Evolutionary conservation across 768 basidiomycete genomes (phyloP).

Genomic region (Suillus discolor): DNA sequence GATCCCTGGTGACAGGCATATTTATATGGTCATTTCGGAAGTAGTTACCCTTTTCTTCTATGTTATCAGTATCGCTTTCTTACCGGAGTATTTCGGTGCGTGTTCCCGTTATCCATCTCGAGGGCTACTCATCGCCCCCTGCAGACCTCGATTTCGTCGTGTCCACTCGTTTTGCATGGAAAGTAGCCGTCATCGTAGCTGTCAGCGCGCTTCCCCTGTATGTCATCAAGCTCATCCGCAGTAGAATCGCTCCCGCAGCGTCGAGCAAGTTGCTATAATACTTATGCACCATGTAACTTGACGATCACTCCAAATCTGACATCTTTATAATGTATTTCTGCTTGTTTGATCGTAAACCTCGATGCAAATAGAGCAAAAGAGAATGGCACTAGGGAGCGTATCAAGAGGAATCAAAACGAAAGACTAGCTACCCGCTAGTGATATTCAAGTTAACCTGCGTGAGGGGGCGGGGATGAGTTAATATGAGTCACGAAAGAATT

Average conservation of each 20-base stretch:
- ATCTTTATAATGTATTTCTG: constrained; percentile 42
- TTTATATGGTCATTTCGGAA: constrained; percentile 93
- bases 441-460: constrained; percentile 32
- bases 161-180: constrained; percentile 87
- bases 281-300: constrained; percentile 11
- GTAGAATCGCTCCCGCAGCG: constrained; percentile 86
- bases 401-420: constrained; percentile 15
- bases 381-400: constrained; percentile 14
- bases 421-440: constrained; percentile 11
- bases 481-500: constrained; percentile 49
- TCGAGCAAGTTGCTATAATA: constrained; percentile 85
- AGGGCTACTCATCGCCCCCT: constrained; percentile 10
- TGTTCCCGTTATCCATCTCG: constrained; percentile 10
- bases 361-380: constrained; percentile 31
- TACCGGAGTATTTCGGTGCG: constrained; percentile 97
- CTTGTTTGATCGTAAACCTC: constrained; percentile 27
- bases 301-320: constrained; percentile 19
- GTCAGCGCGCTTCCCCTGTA: constrained; percentile 92
- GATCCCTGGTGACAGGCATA: constrained; percentile 59
- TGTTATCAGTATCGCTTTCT: constrained; percentile 85
- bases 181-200: constrained; percentile 92
- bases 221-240: constrained; percentile 84
- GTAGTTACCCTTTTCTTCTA: constrained; percentile 89
- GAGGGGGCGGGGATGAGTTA: constrained; percentile 53
- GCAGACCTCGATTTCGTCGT: constrained; percentile 92